These are phyloP conservation scores for Apostasia ramifera DNA, from an alignment of 106 monocot species.

Conservation along the genomic window DNA sequence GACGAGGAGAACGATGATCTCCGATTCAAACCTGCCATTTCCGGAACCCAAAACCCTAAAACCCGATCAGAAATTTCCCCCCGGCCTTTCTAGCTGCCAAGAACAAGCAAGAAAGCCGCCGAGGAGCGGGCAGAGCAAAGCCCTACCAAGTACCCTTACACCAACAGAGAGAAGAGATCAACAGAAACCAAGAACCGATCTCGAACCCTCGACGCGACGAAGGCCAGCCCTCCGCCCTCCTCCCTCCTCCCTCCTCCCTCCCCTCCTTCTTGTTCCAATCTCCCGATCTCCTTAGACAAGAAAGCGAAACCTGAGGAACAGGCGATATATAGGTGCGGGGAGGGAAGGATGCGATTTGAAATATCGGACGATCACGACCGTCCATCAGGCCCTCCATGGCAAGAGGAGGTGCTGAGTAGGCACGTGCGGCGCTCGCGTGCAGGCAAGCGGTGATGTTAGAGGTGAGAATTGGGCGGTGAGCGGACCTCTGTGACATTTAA, in stretches of 20 bases:
- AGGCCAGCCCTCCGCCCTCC: neutral
- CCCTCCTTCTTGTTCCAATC: neutral
- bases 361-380: neutral
- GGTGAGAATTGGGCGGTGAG: neutral
- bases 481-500: neutral
- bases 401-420: neutral
- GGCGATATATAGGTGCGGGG: neutral
- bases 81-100: slow-evolving; percentile 1
- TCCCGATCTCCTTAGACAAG: neutral
- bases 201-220: neutral
- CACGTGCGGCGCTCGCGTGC: neutral
- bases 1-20: slow-evolving; percentile 10
- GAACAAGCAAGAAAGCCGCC: slow-evolving; percentile 6
- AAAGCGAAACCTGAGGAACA: neutral
- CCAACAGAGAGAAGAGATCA: neutral
- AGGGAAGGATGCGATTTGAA: slow-evolving; percentile 7
- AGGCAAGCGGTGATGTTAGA: neutral
- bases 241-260: neutral
- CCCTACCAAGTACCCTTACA: neutral
- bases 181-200: neutral
- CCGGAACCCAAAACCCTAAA: slow-evolving; percentile 2
- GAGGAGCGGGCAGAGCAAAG: slow-evolving; percentile 1
- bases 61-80: too few relatives aligned
- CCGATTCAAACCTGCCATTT: slow-evolving; percentile 14
- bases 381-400: neutral